Evolutionary conservation across 768 basidiomycete genomes (phyloP), one percentile per base, ranked within the genome.

Genomic region (Kwoniella sp.): DNA sequence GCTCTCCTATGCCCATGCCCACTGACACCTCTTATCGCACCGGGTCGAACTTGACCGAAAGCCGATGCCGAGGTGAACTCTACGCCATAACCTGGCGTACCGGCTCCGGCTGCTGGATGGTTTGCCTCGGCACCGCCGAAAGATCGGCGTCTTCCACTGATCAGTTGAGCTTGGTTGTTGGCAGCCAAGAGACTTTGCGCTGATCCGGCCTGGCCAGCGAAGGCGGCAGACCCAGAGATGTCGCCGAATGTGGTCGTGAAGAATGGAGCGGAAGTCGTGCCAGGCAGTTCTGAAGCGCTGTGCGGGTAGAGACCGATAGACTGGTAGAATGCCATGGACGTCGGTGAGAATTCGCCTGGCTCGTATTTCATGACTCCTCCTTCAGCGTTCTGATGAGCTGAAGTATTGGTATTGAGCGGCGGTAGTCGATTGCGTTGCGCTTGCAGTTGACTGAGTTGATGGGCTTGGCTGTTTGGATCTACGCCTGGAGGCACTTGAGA

Each of bases 1-100:
- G 83, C 83, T 17, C 88, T 83, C 70, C 83, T 82, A 57, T 85
- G 85, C 15, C 80, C 75, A 8, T 82, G 80, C 7, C 41, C 52
- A 34, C 51, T 53, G 4, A 68, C 41, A 15, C 75, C 67, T 37
- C 73, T 58, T n/a, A 73, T 48, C 30, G 47, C 34, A 5, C 69
- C 55, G 2, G 59, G 52, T 22, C 55, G 34, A 23, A 67, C 34
- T 20, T 29, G 51, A 4, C 61, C 68, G 30, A 55, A 61, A 29
- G 65, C 62, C 22, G 54, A 50, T 2, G 41, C 37, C 29, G 31
- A 50, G 17, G 60, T 54, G 38, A 77, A 71, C 23, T 70, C 73
- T 4, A 75, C 62, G 12, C 76, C 76, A 58, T 77, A 77, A 1
- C 76, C 76, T 4, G 76, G 76, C 51, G 76, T 77, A 17, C 76